Evolutionary conservation across 345 rosid species (phyloP).

Genomic region (Theobroma cacao): DNA sequence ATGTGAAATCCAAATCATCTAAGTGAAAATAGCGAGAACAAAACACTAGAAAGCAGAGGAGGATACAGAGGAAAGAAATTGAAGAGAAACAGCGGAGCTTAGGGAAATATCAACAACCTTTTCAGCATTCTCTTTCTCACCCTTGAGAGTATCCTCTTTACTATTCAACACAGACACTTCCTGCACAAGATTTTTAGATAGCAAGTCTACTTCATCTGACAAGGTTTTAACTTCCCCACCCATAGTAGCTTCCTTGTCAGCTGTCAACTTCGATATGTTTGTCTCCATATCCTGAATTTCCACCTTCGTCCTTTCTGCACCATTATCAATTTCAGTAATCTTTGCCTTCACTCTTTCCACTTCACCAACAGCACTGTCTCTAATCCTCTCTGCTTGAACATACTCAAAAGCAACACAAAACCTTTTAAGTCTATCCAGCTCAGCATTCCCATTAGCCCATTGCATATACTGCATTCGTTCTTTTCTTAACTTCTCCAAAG

Average conservation of each 20-base stretch:
- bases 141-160: conserved; percentile 70
- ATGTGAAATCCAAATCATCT: conserved; percentile 12
- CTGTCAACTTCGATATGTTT: conserved; percentile 53
- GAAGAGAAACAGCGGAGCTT: conserved; percentile 6
- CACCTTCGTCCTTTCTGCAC: conserved; percentile 34
- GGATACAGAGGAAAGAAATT: conserved; percentile 1
- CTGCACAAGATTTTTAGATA: conserved; percentile 67
- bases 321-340: conserved; percentile 53
- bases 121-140: conserved; percentile 71
- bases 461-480: conserved; percentile 92
- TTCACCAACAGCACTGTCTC: conserved; percentile 49
- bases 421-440: conserved; percentile 67
- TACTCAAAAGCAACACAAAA: conserved; percentile 72
- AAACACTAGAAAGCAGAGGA: neutral
- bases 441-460: conserved; percentile 89
- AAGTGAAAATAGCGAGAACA: neutral
- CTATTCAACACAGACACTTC: conserved; percentile 70
- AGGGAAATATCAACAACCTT: conserved; percentile 44
- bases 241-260: conserved; percentile 87
- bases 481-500: conserved; percentile 88
- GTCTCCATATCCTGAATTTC: conserved; percentile 68
- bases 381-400: conserved; percentile 61
- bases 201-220: conserved; percentile 72
- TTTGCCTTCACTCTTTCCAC: conserved; percentile 51
- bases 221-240: conserved; percentile 78